Base-by-base conservation (phyloP, 2,329 filamentous ascomycete genomes). In the Emydomyces testavorans region DNA sequence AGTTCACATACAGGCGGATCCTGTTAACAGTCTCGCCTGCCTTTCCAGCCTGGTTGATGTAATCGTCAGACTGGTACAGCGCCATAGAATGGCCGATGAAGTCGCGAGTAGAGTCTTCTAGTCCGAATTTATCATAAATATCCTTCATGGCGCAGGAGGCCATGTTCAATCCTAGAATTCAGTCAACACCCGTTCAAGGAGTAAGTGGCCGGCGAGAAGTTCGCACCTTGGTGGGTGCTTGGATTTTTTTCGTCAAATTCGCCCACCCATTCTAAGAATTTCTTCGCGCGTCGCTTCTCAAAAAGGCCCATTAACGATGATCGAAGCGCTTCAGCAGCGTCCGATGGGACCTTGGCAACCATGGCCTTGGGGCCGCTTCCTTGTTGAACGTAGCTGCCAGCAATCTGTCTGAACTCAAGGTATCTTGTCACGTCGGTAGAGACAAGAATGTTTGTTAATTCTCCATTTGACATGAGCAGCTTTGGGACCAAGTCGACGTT, bases 11-110 rank as follows among this genome's bases (percentile, higher is more conserved):
- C 39, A 98, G 77, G 57, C 86, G 80, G 66, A 98, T 95, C 59
- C 90, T 87, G 69, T 90, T 80, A 59, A 98, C 85, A 49, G 85
- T 80, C 65, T 94, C 88, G 58, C 83, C 80, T 37, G 89, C 87
- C 62, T 74, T 73, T 55, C 89, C 89, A 42, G 75, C 71, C 54
- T 76, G 68, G 56, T 75, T 79, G 62, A 94, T 82, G 71, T 98
- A 95, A 52, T 83, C 80, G 65, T 96, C 90, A 50, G 85, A 88
- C 49, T 84, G 80, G 73, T 89, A 96, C 42, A 98, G 80, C 51
- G 92, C 92, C 92, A 98, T 98, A 60, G 90, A 87, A 70, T 98
- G 92, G 55, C 92, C 92, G 60, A 96, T 85, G 65, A 98, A 98
- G 70, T 98, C 92, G 60, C 85, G 82, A 57, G 92, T 98, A 50